Evolutionary conservation across 441 rosid genomes (phyloP), one percentile per base, ranked within the genome.

Genomic region (Arabidopsis lyrata): DNA sequence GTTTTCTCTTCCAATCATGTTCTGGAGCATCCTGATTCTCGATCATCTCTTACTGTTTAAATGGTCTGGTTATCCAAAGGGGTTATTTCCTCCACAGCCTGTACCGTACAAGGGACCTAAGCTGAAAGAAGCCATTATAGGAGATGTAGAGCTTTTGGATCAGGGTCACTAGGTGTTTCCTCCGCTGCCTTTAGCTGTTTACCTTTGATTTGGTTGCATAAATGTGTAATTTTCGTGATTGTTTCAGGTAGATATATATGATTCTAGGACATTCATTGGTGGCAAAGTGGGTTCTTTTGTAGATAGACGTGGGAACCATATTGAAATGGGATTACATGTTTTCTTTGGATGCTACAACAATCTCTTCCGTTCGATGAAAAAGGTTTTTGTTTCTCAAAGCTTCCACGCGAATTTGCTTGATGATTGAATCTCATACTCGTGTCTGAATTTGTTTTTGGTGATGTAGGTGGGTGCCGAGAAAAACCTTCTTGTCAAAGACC

Each of bases 231-330:
- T 15, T 15, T 66, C 36, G 50, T 66, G 44, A 8, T 36, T 68
- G 50, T 68, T 76, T 68, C 87, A 95, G 97, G 99, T 95, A 67
- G 96, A 95, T 83, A 89, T 92, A 79, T 95, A 95, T 29, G 99
- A 95, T 44, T 92, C 93, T 15, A 87, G 93, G 82, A 7, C 87
- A 56, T 95, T 95, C 82, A 90, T 92, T 69, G 99, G 99, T 66
- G 99, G 99, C 66, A 95, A 95, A 87, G 99, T 92, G 13, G 99
- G 99, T 73, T 95, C 99, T 12, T 91, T 95, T 82, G 88, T 95
- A 68, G 99, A 95, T 85, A 85, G 39, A 81, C 81, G 81, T n/a
- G 99, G 99, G 63, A 95, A 95, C 83, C 99, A 95, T 73, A 74
- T 95, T 3, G 99, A 95, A 86, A 95, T 95, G 99, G 99, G 98